Base-by-base conservation (phyloP, 2,329 filamentous ascomycete species). In the Sporothrix phasma region DNA sequence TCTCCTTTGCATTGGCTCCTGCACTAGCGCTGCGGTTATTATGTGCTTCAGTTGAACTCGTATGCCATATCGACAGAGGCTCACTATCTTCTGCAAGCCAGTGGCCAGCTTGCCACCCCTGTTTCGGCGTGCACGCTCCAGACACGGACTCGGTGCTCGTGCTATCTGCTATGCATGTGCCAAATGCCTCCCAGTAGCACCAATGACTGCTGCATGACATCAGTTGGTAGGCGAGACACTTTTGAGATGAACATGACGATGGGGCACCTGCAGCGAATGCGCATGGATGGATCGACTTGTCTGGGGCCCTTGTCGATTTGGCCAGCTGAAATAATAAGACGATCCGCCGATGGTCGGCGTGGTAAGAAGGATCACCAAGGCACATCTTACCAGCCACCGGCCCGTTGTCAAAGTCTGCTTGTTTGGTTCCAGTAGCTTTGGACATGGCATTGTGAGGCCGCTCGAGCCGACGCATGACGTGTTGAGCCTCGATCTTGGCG, bases 161-260 rank as follows among this genome's bases (percentile, higher is more conserved):
- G n/a, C n/a, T n/a, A n/a, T n/a, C n/a, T n/a, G n/a, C n/a, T n/a
- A n/a, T n/a, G n/a, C n/a, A n/a, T n/a, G n/a, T n/a, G n/a, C n/a
- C n/a, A n/a, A n/a, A n/a, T n/a, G n/a, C n/a, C n/a, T n/a, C n/a
- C 47, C 47, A 51, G 31, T 51, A 17, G 31, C 51, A 11, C 24
- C 54, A n/a, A 59, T 59, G 54, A 45, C 37, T 43, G 13, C 54
- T 29, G 54, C 37, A 59, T 59, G 54, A 59, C 54, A 56, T 56
- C 53, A 41, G 51, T 39, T 10, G 31, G 24, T 53, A 29, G 19
- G 17, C 31, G 51, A 56, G 51, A 56, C 51, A 56, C 31, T 22
- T 56, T n/a, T 56, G 24, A 56, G 51, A 56, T 56, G 51, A 56
- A n/a, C 31, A 37, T 37, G 51, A 10, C 31, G 10, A 37, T 31